phyloP scores from a whole-genome alignment of 306 rosid species.

The Cicer pinnatifidum region DNA sequence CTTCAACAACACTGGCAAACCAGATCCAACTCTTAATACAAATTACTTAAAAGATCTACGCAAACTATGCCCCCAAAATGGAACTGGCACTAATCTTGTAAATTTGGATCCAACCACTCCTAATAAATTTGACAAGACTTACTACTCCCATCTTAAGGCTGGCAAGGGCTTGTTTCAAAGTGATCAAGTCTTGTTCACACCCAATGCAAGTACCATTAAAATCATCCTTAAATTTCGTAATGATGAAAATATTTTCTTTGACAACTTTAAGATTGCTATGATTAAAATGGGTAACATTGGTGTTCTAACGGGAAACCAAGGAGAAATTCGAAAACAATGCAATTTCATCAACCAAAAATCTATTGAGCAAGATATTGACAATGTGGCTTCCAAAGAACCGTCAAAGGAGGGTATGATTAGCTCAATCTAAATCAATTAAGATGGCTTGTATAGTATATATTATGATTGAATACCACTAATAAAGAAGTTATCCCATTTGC shows the following conservation, averaged over 20 bases:
- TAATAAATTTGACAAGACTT: conserved; percentile 39
- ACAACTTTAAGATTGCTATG: conserved; percentile 38
- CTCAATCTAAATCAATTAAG: too few relatives aligned
- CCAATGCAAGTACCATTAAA: conserved; percentile 38
- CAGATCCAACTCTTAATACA: conserved; percentile 50
- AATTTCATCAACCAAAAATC: too few relatives aligned
- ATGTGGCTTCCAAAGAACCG: too few relatives aligned
- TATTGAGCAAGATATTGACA: too few relatives aligned
- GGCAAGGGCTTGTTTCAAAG: conserved; percentile 46
- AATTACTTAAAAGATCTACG: conserved; percentile 9
- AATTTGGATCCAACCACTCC: conserved; percentile 48
- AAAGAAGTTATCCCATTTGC: too few relatives aligned
- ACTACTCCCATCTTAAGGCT: conserved; percentile 45
- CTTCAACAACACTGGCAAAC: conserved; percentile 41
- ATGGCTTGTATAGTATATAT: too few relatives aligned
- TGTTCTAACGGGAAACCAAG: conserved; percentile 36
- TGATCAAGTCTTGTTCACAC: conserved; percentile 50
- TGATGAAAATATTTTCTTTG: conserved; percentile 41
- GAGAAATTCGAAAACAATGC: too few relatives aligned
- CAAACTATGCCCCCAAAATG: conserved; percentile 31
- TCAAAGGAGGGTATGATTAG: too few relatives aligned
- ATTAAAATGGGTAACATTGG: conserved; percentile 51
- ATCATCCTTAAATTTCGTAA: conserved; percentile 35
- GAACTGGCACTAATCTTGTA: not conserved
- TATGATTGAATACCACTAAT: too few relatives aligned